Conservation (phyloP, 805 yeast species). For the Lipomyces sp. region DNA sequence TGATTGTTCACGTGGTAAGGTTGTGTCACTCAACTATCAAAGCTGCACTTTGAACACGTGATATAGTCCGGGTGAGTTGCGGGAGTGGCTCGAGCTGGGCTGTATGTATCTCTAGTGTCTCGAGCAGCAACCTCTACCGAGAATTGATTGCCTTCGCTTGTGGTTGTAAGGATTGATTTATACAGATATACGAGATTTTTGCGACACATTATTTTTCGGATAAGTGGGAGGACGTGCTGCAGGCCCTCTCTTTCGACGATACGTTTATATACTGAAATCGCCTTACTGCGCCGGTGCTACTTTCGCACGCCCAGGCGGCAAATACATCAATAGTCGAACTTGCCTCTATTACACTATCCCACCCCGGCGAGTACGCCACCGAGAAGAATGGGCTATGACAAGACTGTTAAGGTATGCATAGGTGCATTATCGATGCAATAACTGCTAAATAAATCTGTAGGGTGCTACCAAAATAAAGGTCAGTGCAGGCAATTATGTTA, state of each 20-base stretch:
- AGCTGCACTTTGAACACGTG: too few relatives aligned
- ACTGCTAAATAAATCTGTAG: conserved; percentile 37
- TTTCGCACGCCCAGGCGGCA: not conserved
- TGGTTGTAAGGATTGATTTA: not conserved
- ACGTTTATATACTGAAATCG: not conserved
- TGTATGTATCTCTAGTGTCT: too few relatives aligned
- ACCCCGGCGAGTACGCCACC: not conserved
- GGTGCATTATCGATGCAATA: not conserved
- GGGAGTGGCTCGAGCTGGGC: too few relatives aligned
- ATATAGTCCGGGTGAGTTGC: too few relatives aligned
- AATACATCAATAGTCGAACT: not conserved
- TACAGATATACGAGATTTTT: not conserved
- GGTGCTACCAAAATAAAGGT: conserved; percentile 72
- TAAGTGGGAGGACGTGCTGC: not conserved
- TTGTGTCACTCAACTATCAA: too few relatives aligned
- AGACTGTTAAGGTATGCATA: conserved; percentile 63
- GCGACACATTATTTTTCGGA: not conserved
- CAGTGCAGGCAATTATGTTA: conserved; percentile 28
- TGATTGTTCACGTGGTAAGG: too few relatives aligned
- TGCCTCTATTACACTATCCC: not conserved
- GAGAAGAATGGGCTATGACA: conserved; percentile 48
- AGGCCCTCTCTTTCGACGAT: not conserved
- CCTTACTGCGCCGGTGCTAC: not conserved
- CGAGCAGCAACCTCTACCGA: not conserved
- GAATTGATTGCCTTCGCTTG: not conserved